Conservation (phyloP, 495 filamentous ascomycete species). For the Neurospora pannonica region DNA sequence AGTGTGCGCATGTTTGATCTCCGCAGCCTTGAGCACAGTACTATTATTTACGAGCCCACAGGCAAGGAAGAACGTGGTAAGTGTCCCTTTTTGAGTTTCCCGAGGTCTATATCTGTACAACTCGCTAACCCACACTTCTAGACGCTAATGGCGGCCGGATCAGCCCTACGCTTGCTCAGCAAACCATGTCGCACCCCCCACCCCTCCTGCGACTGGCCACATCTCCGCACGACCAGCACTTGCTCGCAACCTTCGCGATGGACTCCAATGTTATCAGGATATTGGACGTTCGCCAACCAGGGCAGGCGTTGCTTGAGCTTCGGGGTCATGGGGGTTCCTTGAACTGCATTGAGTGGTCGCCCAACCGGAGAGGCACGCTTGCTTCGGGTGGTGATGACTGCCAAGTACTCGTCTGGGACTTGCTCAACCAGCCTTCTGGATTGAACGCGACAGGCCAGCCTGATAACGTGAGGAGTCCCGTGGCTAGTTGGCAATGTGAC, state of each 20-base stretch:
- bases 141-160: constrained; percentile 42
- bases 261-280: constrained; percentile 91
- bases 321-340: constrained; percentile 81
- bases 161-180: constrained; percentile 57
- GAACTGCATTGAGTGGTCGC: constrained; percentile 94
- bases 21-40: constrained; percentile 91
- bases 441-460: constrained; percentile 27
- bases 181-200: constrained; percentile 70
- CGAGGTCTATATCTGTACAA: neutral
- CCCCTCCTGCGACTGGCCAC: constrained; percentile 82
- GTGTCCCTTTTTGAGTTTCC: neutral
- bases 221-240: constrained; percentile 89
- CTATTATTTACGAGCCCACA: constrained; percentile 96
- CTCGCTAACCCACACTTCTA: constrained; percentile 15
- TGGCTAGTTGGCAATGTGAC: constrained; percentile 86
- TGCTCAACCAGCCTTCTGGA: constrained; percentile 56
- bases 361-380: constrained; percentile 72
- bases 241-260: constrained; percentile 91
- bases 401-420: constrained; percentile 86
- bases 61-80: constrained; percentile 79
- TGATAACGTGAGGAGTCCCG: constrained; percentile 58
- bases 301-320: constrained; percentile 87
- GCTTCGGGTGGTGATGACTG: constrained; percentile 91
- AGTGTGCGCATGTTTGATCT: constrained; percentile 99
- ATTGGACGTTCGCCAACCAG: constrained; percentile 92